Conservation (phyloP, 2,329 filamentous ascomycete genomes). For the Exophiala viscosa region DNA sequence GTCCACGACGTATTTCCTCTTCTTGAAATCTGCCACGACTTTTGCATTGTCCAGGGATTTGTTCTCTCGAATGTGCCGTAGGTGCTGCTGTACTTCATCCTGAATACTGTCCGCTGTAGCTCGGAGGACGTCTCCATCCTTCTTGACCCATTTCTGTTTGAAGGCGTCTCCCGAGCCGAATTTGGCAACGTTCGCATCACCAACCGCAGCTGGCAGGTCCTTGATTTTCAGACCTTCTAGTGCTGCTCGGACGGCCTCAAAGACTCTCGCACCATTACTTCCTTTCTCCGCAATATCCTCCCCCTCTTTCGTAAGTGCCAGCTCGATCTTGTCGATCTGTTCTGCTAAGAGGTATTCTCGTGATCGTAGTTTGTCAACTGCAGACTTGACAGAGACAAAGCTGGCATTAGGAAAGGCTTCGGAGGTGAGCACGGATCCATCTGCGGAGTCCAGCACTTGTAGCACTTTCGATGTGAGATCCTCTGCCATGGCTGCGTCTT, state of each 20-base stretch:
- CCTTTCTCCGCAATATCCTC: conserved; percentile 69
- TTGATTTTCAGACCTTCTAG: conserved; percentile 77
- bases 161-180: conserved; percentile 95
- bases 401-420: conserved; percentile 65
- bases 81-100: conserved; percentile 72
- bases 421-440: conserved; percentile 61
- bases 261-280: conserved; percentile 79
- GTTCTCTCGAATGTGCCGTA: conserved; percentile 68
- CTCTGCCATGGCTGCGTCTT: conserved; percentile 26
- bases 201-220: conserved; percentile 56
- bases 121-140: conserved; percentile 56
- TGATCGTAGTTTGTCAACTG: conserved; percentile 78
- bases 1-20: conserved; percentile 81
- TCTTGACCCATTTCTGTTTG: conserved; percentile 67
- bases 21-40: conserved; percentile 75
- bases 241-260: conserved; percentile 66
- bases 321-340: conserved; percentile 74
- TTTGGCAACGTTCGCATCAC: conserved; percentile 46
- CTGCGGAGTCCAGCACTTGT: conserved; percentile 59
- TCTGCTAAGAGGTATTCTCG: conserved; percentile 85
- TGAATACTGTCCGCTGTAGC: conserved; percentile 66
- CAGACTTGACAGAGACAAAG: conserved; percentile 73
- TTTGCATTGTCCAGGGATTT: conserved; percentile 70
- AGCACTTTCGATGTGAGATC: conserved; percentile 47
- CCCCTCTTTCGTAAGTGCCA: conserved; percentile 70